Evolutionary conservation across 2,329 filamentous ascomycete genomes (phyloP), one percentile per base, ranked within the genome.

Genomic region (Aspergillus neoniger): DNA sequence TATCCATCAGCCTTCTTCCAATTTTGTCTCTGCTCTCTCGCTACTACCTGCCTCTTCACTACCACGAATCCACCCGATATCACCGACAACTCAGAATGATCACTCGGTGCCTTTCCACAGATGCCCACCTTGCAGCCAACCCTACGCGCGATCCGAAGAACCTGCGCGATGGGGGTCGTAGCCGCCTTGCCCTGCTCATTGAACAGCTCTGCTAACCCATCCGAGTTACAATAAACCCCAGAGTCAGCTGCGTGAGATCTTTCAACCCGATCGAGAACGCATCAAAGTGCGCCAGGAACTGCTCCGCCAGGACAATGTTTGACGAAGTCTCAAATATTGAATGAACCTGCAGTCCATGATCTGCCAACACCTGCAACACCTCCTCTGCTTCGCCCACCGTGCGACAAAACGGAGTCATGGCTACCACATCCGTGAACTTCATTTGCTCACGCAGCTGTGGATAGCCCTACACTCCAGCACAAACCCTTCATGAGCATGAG

Each of bases 231-330:
- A 57, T 78, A 76, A 0, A 79, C 69, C 0, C 76, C 75, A 79
- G 74, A 1, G 72, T 77, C 57, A 79, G 64, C 67, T 79, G 76
- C 2, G 77, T 77, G 57, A 78, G 62, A 60, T 78, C 76, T 43
- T 78, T 78, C 21, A 76, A 79, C 2, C 77, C 77, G 51, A 79
- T 78, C 12, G 75, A 78, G 62, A 79, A 78, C 2, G 76, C 76
- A 43, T 79, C 77, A 63, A 79, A 79, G 55, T 74, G 62, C n/a
- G 73, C 59, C 1, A 72, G 66, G 58, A 79, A 79, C 28, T 69
- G 53, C 1, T 62, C 67, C 1, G 76, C 77, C 8, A 78, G 64
- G 43, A 79, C 77, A 15, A 78, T 74, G 39, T 78, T 79, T 2
- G 41, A 23, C 19, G 5, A 5, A 9, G 23, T 44, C 41, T 44